Percentiles rank a stretch among this genome's conserved stretches.
Evolutionary conservation across 2,329 filamentous ascomycete species (phyloP).

Genomic region (Arthrobotrys sphaeroides): DNA sequence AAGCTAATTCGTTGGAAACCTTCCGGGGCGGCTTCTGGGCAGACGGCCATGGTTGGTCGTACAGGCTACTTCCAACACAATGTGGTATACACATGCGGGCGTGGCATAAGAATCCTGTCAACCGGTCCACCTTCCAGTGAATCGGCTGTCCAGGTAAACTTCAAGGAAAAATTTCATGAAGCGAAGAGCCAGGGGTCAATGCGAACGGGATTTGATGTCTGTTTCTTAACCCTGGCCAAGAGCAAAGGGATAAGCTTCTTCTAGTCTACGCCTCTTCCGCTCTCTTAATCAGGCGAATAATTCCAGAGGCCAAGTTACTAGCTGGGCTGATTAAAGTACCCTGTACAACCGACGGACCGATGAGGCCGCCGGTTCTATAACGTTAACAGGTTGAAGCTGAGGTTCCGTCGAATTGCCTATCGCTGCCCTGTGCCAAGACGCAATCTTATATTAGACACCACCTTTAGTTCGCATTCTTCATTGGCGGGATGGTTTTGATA

Average conservation of each 20-base stretch:
- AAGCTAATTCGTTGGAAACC: constrained; percentile 45
- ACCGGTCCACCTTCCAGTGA: not conserved
- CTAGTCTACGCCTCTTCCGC: constrained; percentile 40
- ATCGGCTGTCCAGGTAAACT: constrained; percentile 15
- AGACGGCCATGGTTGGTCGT: constrained; percentile 7
- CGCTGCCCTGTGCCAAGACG: constrained; percentile 19
- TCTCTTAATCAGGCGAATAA: constrained; percentile 45
- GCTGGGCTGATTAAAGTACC: not conserved
- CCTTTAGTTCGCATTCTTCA: not conserved
- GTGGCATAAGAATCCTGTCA: constrained; percentile 24
- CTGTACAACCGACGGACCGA: constrained; percentile 54
- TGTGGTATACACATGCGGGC: constrained; percentile 31
- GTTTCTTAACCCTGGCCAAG: constrained; percentile 12
- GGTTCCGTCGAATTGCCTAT: constrained; percentile 28
- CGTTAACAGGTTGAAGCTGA: constrained; percentile 27
- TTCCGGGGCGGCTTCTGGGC: constrained; percentile 33
- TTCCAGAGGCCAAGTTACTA: constrained; percentile 9
- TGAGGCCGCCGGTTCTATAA: constrained; percentile 47
- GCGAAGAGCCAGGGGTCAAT: constrained; percentile 3
- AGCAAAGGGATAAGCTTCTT: constrained; percentile 27
- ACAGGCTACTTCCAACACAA: constrained; percentile 35
- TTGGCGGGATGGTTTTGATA: too few species aligned
- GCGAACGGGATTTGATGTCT: constrained; percentile 14
- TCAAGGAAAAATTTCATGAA: constrained; percentile 29
- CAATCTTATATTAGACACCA: not conserved